Conservation (phyloP, 805 yeast species). For the Wickerhamomyces canadensis region DNA sequence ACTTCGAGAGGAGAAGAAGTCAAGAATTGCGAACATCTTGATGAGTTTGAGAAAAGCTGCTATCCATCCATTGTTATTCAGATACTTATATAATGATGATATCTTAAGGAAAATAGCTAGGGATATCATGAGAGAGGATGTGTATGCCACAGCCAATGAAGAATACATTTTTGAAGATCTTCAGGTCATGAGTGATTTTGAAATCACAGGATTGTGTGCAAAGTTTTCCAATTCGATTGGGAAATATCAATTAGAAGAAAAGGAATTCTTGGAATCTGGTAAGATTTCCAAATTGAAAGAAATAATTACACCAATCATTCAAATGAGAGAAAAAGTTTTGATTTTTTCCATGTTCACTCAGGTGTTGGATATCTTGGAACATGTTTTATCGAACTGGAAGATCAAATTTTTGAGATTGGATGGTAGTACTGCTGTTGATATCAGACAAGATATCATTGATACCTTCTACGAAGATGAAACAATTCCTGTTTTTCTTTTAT, state of each 20-base stretch:
- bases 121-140: slow-evolving; percentile 75
- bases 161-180: slow-evolving; percentile 85
- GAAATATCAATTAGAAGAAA: slow-evolving; percentile 46
- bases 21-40: slow-evolving; percentile 60
- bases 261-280: slow-evolving; percentile 65
- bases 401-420: slow-evolving; percentile 80
- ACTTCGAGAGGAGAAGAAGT: slow-evolving; percentile 19
- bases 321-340: slow-evolving; percentile 56
- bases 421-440: slow-evolving; percentile 91
- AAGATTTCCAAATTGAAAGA: slow-evolving; percentile 56
- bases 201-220: slow-evolving; percentile 67
- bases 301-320: slow-evolving; percentile 52
- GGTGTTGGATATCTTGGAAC: slow-evolving; percentile 81
- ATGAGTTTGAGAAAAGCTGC: slow-evolving; percentile 92
- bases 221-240: slow-evolving; percentile 62
- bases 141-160: slow-evolving; percentile 66
- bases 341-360: slow-evolving; percentile 92
- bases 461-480: slow-evolving; percentile 74
- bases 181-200: slow-evolving; percentile 92
- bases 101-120: slow-evolving; percentile 62
- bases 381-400: slow-evolving; percentile 55
- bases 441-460: slow-evolving; percentile 88
- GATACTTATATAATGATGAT: slow-evolving; percentile 55
- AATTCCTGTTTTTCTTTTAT: slow-evolving; percentile 80
- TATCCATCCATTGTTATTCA: slow-evolving; percentile 82